Evolutionary conservation across 1,284 basidiomycete species (phyloP).

Genomic region (Cystobasidium sp.): DNA sequence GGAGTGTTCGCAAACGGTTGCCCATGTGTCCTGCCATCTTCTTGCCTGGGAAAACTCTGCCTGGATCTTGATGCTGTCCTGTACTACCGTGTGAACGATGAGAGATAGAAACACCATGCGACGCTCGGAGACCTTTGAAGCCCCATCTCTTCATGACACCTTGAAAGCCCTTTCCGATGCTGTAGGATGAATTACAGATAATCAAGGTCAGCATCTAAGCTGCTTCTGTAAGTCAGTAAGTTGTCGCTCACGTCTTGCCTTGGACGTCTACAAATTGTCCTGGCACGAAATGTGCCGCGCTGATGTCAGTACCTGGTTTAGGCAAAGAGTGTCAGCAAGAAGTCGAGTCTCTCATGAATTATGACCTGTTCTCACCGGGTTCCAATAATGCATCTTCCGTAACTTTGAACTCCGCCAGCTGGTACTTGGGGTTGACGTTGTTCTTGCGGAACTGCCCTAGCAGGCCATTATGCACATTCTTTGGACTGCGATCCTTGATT

Average conservation of each 20-base stretch:
- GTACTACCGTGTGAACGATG: conserved; percentile 93
- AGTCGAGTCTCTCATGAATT: background rate
- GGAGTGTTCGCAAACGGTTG: conserved; percentile 63
- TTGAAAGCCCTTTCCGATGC: conserved; percentile 95
- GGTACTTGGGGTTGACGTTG: conserved; percentile 79
- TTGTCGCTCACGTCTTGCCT: conserved; percentile 76
- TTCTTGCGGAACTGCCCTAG: conserved; percentile 85
- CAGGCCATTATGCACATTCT: conserved; percentile 74
- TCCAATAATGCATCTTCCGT: conserved; percentile 60
- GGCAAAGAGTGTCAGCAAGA: background rate
- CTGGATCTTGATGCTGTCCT: conserved; percentile 77
- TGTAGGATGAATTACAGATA: conserved; percentile 55
- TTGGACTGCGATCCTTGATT: conserved; percentile 69
- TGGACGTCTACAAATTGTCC: conserved; percentile 95
- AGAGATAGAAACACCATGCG: conserved; percentile 94
- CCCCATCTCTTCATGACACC: conserved; percentile 97
- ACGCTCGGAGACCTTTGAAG: conserved; percentile 87
- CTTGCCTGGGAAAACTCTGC: conserved; percentile 66
- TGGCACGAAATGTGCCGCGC: conserved; percentile 94
- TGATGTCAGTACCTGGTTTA: conserved; percentile 76
- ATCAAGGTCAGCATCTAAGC: background rate
- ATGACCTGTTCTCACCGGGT: conserved; percentile 4
- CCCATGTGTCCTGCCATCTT: conserved; percentile 98
- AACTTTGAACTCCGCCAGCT: conserved; percentile 87
- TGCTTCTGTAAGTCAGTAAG: background rate